phyloP scores from a whole-genome alignment of 768 basidiomycete species.

The Lentinula edodes region DNA sequence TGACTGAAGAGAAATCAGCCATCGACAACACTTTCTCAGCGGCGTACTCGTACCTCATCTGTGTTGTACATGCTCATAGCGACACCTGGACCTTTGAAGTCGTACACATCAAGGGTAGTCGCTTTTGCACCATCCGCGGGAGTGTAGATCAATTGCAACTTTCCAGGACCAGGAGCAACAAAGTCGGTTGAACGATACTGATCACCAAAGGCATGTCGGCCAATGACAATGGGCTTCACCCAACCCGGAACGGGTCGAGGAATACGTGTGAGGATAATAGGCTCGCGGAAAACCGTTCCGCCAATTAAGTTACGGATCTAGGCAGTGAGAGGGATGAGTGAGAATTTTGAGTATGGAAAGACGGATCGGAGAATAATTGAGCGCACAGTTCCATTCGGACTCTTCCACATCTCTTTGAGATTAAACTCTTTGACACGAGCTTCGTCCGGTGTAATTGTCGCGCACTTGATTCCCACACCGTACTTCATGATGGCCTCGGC shows the following conservation, averaged over 20 bases:
- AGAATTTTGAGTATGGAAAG: background rate
- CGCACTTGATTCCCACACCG: constrained; percentile 98
- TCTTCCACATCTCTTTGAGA: constrained; percentile 98
- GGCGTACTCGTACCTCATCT: constrained; percentile 56
- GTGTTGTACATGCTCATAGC: constrained; percentile 99
- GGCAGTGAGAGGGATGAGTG: constrained; percentile 2
- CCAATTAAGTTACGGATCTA: constrained; percentile 97
- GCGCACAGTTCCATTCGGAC: constrained; percentile 89
- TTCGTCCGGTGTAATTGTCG: constrained; percentile 96
- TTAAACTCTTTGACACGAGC: constrained; percentile 95
- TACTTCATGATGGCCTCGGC: constrained; percentile 93
- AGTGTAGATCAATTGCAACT: constrained; percentile 87
- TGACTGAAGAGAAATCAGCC: constrained; percentile 39
- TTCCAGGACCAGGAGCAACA: constrained; percentile 87
- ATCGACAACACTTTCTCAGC: background rate
- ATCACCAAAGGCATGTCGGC: constrained; percentile 96
- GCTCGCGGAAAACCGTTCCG: constrained; percentile 98
- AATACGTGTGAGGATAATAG: constrained; percentile 87
- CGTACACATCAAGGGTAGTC: constrained; percentile 77
- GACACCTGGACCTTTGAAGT: constrained; percentile 90
- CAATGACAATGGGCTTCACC: constrained; percentile 94
- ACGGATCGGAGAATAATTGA: constrained; percentile 1
- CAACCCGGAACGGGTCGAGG: constrained; percentile 95
- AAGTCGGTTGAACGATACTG: constrained; percentile 97
- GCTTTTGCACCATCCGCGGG: constrained; percentile 69